Percentiles rank a stretch among this genome's conserved stretches.
Conservation (phyloP, 345 rosid genomes). For the Gynandropsis gynandra region DNA sequence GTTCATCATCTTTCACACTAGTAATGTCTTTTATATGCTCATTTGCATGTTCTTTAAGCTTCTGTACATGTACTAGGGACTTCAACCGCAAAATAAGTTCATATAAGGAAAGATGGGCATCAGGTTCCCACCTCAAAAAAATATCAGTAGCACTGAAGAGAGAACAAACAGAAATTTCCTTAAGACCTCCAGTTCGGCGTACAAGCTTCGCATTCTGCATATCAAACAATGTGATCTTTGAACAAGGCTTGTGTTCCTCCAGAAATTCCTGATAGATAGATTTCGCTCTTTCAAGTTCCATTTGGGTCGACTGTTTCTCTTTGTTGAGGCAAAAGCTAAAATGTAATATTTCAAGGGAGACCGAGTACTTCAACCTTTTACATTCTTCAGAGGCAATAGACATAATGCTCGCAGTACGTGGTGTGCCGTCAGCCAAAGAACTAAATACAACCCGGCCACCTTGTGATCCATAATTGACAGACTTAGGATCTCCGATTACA, state of each 20-base stretch:
- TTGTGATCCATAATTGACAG: conserved; percentile 96
- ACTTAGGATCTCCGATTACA: conserved; percentile 75
- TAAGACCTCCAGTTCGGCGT: conserved; percentile 79
- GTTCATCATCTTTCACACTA: conserved; percentile 34
- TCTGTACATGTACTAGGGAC: conserved; percentile 49
- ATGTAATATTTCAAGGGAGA: conserved; percentile 73
- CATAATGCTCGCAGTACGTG: conserved; percentile 59
- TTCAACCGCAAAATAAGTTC: conserved; percentile 70
- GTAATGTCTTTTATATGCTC: conserved; percentile 31
- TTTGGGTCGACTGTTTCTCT: conserved; percentile 76
- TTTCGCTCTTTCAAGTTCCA: conserved; percentile 87
- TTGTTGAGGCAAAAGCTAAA: conserved; percentile 65
- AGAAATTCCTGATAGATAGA: conserved; percentile 69
- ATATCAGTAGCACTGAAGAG: conserved; percentile 92
- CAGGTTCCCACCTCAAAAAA: conserved; percentile 89
- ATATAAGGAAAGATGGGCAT: conserved; percentile 62
- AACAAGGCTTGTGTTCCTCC: conserved; percentile 47
- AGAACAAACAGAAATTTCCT: conserved; percentile 80
- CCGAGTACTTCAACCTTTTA: conserved; percentile 56
- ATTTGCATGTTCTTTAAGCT: conserved; percentile 40
- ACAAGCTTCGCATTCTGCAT: conserved; percentile 85
- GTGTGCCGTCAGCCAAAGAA: conserved; percentile 67
- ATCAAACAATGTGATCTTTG: conserved; percentile 60
- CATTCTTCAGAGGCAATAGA: conserved; percentile 46
- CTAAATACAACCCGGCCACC: conserved; percentile 73